phyloP scores from a whole-genome alignment of 2,329 filamentous ascomycete genomes.

The Amauroascus niger region DNA sequence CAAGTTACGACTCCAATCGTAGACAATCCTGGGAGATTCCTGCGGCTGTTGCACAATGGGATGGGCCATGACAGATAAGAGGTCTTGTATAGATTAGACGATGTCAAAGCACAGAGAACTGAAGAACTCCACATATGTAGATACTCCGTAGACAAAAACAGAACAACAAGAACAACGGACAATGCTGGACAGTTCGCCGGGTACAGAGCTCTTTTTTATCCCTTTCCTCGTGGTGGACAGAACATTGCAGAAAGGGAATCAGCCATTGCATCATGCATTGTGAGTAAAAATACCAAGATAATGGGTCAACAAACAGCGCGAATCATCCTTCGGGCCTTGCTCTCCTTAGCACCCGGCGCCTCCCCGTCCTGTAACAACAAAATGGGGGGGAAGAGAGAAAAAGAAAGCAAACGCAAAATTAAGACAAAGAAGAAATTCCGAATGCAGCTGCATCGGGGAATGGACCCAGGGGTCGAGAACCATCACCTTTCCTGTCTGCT shows the following conservation, averaged over 20 bases:
- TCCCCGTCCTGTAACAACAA: neutral
- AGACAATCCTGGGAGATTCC: slow-evolving; percentile 3
- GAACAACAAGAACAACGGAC: neutral
- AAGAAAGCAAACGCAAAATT: slow-evolving; percentile 7
- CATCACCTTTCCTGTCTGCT: neutral
- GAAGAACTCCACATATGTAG: neutral
- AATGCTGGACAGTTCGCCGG: neutral
- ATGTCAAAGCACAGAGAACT: neutral
- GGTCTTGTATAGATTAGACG: neutral
- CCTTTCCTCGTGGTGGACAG: neutral
- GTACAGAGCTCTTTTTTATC: slow-evolving; percentile 2
- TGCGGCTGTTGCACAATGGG: slow-evolving; percentile 2
- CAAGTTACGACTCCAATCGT: slow-evolving; percentile 9
- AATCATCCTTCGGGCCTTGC: neutral
- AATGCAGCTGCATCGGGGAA: slow-evolving; percentile 7
- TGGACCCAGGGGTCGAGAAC: slow-evolving; percentile 1
- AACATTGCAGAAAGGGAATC: slow-evolving; percentile 1
- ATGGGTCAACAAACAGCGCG: slow-evolving; percentile 1
- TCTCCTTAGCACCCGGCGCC: neutral
- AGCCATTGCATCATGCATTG: slow-evolving; percentile 10
- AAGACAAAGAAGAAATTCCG: slow-evolving; percentile 8
- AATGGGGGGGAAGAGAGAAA: neutral
- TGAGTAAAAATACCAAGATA: slow-evolving; percentile 1
- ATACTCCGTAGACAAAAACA: no score
- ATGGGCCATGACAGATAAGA: neutral